Evolutionary conservation across 257 asterid genomes (phyloP).

Genomic region (Linaria vulgaris): DNA sequence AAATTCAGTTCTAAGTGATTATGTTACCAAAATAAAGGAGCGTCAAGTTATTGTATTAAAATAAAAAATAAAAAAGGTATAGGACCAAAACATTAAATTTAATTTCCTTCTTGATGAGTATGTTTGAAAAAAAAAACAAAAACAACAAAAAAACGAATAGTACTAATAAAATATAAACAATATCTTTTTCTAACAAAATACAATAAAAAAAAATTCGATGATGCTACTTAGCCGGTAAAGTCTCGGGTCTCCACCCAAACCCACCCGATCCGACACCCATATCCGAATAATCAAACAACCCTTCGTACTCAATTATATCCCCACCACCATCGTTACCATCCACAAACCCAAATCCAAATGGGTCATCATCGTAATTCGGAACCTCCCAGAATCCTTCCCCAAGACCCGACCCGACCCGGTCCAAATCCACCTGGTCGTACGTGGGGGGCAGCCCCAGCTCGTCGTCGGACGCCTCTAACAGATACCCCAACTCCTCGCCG

Average conservation of each 20-base stretch:
- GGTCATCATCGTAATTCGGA: conserved; percentile 33
- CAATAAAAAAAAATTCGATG: not conserved
- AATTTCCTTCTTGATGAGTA: no score
- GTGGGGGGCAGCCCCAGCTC: conserved; percentile 75
- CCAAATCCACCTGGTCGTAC: conserved; percentile 23
- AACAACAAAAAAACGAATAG: no score
- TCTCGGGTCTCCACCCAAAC: conserved; percentile 42
- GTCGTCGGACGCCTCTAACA: conserved; percentile 66
- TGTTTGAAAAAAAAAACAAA: no score
- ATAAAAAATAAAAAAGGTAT: no score
- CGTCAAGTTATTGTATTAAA: no score
- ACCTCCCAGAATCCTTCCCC: conserved; percentile 40
- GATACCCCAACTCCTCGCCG: conserved; percentile 55
- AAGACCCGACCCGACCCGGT: conserved; percentile 22
- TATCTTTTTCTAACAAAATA: no score
- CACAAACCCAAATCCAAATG: conserved; percentile 43
- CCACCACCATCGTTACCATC: conserved; percentile 35
- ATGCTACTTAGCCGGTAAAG: conserved; percentile 52
- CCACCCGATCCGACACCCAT: conserved; percentile 35
- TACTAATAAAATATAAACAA: not conserved
- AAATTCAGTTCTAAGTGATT: no score
- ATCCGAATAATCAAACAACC: conserved; percentile 48
- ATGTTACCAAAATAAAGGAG: no score
- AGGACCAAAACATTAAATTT: no score
- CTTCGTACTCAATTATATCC: conserved; percentile 42